Evolutionary conservation across 2,329 filamentous ascomycete species (phyloP).

Genomic region (Penicillium digitatum): DNA sequence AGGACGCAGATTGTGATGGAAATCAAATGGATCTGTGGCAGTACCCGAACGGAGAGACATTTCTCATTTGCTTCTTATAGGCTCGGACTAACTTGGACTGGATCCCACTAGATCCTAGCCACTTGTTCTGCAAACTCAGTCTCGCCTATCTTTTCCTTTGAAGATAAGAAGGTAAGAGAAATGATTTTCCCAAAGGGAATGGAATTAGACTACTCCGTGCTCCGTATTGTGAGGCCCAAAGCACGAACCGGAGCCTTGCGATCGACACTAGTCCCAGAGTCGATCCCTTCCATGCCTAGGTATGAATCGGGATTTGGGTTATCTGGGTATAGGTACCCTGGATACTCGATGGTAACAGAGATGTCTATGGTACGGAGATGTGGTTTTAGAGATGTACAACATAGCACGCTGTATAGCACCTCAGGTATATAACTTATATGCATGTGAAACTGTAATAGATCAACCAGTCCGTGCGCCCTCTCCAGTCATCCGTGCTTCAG

Average conservation of each 20-base stretch:
- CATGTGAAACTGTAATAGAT: too few relatives aligned
- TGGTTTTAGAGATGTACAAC: too few relatives aligned
- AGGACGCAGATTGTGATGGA: not conserved
- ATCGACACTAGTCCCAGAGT: conserved; percentile 22
- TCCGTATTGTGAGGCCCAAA: conserved; percentile 5
- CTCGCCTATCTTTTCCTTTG: conserved; percentile 1
- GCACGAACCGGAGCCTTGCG: conserved; percentile 11
- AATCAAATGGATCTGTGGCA: not conserved
- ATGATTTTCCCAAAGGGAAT: not conserved
- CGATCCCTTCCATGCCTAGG: conserved; percentile 11
- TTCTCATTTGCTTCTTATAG: not conserved
- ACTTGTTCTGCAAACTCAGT: not conserved
- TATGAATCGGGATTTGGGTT: not conserved
- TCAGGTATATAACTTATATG: too few relatives aligned
- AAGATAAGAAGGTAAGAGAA: not conserved
- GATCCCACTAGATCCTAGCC: not conserved
- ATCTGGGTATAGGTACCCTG: not conserved
- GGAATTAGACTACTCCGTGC: conserved; percentile 4
- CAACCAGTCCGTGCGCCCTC: too few relatives aligned
- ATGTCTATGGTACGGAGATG: too few relatives aligned
- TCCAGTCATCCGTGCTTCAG: too few relatives aligned
- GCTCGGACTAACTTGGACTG: not conserved
- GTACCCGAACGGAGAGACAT: not conserved
- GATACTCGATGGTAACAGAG: not conserved
- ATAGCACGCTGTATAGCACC: too few relatives aligned